phyloP scores from a whole-genome alignment of 1,284 basidiomycete species.

The Tausonia pullulans region DNA sequence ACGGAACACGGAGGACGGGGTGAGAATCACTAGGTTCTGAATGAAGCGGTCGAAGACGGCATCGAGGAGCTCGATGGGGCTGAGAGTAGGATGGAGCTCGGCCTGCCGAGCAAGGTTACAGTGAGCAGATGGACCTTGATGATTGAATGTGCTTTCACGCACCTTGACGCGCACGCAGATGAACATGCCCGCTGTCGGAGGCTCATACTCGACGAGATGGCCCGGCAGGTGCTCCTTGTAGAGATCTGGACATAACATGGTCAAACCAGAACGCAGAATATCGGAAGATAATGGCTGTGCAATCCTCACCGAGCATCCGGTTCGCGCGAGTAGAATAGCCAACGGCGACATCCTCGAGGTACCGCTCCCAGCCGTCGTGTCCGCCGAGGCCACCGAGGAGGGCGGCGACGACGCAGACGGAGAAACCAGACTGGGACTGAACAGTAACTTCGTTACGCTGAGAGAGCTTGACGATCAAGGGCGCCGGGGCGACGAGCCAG shows the following conservation, averaged over 20 bases:
- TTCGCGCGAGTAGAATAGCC: not conserved
- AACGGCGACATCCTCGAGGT: not conserved
- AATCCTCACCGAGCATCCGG: not conserved
- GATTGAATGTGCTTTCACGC: not conserved
- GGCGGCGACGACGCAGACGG: not conserved
- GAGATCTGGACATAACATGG: not conserved
- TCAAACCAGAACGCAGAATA: not conserved
- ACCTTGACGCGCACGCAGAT: not conserved
- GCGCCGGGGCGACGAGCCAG: not conserved
- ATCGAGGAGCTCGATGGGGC: not conserved
- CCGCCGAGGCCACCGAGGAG: not conserved
- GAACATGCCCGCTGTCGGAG: slow-evolving; percentile 5
- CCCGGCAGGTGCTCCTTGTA: not conserved
- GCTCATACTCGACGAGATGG: not conserved
- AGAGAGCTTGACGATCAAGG: not conserved
- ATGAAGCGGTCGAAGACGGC: slow-evolving; percentile 6
- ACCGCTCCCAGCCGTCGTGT: not conserved
- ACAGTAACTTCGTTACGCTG: not conserved
- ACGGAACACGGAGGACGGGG: slow-evolving; percentile 9
- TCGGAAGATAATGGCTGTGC: not conserved
- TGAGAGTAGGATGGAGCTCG: not conserved
- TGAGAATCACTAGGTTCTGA: slow-evolving; percentile 5
- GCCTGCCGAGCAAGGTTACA: not conserved
- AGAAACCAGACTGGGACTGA: not conserved
- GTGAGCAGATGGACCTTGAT: not conserved